A percentile compares a stretch with the other conserved stretches of the same genome.
phyloP scores from a whole-genome alignment of 257 asterid genomes.

The Solanum clarkiae region DNA sequence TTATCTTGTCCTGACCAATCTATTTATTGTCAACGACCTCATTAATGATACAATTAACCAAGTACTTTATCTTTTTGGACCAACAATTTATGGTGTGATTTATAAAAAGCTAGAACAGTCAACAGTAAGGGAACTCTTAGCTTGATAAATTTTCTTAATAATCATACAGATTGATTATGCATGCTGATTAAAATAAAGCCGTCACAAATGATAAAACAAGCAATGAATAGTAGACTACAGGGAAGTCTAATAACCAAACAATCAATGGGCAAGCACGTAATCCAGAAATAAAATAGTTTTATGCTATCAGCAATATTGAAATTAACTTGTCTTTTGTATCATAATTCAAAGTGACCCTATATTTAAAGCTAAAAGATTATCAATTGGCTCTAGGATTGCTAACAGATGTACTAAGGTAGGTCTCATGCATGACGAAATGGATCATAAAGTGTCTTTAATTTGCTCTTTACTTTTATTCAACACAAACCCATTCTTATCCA shows the following conservation, averaged over 20 bases:
- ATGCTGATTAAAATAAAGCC: not conserved
- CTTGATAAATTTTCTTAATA: not conserved
- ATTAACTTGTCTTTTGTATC: not conserved
- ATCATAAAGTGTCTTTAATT: not conserved
- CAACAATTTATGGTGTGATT: not conserved
- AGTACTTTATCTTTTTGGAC: not conserved
- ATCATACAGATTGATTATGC: not conserved
- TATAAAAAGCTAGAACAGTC: not conserved
- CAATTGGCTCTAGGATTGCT: not conserved
- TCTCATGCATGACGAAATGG: not conserved
- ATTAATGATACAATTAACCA: not conserved
- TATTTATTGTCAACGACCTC: not conserved
- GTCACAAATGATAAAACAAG: not conserved
- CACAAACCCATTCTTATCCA: not conserved
- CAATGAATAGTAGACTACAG: not conserved
- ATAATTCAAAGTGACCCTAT: not conserved
- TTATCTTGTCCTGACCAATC: constrained; percentile 2
- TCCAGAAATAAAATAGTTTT: not conserved
- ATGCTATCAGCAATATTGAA: not conserved
- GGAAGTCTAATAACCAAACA: not conserved
- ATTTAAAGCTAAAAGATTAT: not conserved
- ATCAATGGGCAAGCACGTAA: not conserved
- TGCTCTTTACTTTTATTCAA: not conserved
- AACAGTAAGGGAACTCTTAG: not conserved
- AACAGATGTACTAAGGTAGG: not conserved